Conservation (phyloP, 768 basidiomycete genomes). For the Cystofilobasidium capitatum region DNA sequence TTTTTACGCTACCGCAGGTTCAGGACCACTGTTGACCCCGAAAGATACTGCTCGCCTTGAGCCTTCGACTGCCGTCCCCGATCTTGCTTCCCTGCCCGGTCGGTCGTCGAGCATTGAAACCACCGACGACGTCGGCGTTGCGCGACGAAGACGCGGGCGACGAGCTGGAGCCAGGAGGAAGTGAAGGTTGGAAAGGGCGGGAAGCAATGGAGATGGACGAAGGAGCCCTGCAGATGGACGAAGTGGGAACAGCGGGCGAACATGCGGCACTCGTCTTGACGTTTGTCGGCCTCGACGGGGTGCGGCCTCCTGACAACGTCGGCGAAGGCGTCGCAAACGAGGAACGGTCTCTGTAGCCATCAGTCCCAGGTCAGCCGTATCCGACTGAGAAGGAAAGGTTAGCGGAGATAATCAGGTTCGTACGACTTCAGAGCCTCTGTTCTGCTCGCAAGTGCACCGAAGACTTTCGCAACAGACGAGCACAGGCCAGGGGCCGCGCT, state of each 20-base stretch:
- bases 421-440: too few relatives aligned
- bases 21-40: neutral
- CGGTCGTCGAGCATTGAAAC: neutral
- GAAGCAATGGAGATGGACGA: neutral
- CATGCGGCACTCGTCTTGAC: too few relatives aligned
- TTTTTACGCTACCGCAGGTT: neutral
- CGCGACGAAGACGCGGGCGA: neutral
- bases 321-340: neutral
- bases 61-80: neutral
- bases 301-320: neutral
- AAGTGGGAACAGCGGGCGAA: too few relatives aligned
- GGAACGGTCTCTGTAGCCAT: too few relatives aligned
- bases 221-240: neutral
- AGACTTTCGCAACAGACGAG: too few relatives aligned
- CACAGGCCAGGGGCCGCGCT: too few relatives aligned
- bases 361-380: too few relatives aligned
- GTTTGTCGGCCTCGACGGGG: too few relatives aligned
- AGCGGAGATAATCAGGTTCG: too few relatives aligned
- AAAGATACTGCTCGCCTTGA: neutral
- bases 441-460: too few relatives aligned
- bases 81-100: neutral
- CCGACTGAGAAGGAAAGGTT: too few relatives aligned
- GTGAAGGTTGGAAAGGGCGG: neutral
- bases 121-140: neutral
- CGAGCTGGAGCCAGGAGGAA: neutral